These are phyloP conservation scores for Hypoxylon sp. DNA, from an alignment of 2,329 filamentous ascomycete species.

Conservation along the genomic window DNA sequence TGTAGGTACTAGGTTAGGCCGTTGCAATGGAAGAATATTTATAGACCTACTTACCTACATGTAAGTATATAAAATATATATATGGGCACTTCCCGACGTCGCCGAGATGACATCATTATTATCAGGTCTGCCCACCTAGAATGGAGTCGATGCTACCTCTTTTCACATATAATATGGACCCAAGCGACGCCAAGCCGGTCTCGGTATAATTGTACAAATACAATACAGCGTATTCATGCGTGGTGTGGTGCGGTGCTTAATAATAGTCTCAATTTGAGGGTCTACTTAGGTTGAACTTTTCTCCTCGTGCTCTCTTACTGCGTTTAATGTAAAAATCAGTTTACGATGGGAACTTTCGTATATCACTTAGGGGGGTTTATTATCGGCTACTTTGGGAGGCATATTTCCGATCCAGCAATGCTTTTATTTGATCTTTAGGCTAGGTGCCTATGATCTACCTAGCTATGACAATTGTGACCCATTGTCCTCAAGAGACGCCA, in stretches of 20 bases:
- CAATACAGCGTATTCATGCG: background rate
- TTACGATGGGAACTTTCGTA: background rate
- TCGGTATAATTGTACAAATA: background rate
- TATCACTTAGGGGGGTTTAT: background rate
- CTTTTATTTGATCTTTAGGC: no score
- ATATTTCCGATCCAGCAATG: background rate
- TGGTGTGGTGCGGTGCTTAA: background rate
- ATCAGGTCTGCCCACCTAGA: background rate
- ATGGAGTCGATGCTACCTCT: background rate
- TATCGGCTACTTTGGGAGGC: background rate
- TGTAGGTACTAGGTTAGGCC: background rate
- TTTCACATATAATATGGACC: background rate
- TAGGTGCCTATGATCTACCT: no score
- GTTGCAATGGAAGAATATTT: background rate
- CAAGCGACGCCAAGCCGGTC: background rate
- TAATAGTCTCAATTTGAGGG: background rate
- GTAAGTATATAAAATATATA: no score
- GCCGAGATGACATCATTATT: slow-evolving; percentile 6
- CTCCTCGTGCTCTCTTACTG: background rate
- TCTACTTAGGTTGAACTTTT: background rate
- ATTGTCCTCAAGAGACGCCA: no score
- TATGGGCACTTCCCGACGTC: background rate
- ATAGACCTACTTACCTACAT: background rate
- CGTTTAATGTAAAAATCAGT: background rate
- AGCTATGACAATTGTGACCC: no score